Conservation (phyloP, 1,284 basidiomycete species). For the Tilletiopsis washingtonensis region DNA sequence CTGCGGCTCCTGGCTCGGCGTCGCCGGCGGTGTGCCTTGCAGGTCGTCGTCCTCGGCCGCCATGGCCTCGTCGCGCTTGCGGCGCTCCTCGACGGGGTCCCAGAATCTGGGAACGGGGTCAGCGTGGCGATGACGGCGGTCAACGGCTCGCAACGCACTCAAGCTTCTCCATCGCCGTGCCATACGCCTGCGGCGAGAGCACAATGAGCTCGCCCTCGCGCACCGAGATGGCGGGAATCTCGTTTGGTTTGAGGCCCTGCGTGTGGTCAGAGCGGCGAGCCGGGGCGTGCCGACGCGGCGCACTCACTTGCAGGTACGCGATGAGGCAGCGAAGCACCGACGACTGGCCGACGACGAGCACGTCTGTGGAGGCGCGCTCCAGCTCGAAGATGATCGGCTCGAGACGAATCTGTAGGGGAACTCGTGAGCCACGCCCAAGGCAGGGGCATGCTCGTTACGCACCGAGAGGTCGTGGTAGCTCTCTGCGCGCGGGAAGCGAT, state of each 20-base stretch:
- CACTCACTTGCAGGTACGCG: constrained; percentile 33
- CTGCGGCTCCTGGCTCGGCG: too few species aligned
- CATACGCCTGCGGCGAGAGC: constrained; percentile 43
- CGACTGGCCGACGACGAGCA: constrained; percentile 61
- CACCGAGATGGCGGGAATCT: constrained; percentile 93
- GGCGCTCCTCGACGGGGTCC: constrained; percentile 34
- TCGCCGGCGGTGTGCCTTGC: too few species aligned
- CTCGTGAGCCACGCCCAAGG: not conserved
- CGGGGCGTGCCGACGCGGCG: not conserved
- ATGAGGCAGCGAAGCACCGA: constrained; percentile 93
- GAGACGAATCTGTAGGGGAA: constrained; percentile 46
- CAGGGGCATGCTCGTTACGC: not conserved
- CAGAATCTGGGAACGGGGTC: constrained; percentile 33
- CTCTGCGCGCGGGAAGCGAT: constrained; percentile 54
- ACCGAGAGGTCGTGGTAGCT: constrained; percentile 72
- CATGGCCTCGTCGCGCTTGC: constrained; percentile 30
- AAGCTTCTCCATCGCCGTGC: constrained; percentile 25
- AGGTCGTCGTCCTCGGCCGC: not conserved
- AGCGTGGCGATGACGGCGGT: not conserved
- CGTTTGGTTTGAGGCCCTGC: constrained; percentile 86
- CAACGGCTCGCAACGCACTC: not conserved
- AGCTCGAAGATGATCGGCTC: constrained; percentile 77
- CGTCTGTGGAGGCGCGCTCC: constrained; percentile 69
- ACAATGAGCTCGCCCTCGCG: constrained; percentile 44
- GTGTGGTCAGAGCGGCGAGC: not conserved